Evolutionary conservation across 179 eudicot genomes (phyloP), one percentile per base, ranked within the genome.

Genomic region (Silene vulgaris): DNA sequence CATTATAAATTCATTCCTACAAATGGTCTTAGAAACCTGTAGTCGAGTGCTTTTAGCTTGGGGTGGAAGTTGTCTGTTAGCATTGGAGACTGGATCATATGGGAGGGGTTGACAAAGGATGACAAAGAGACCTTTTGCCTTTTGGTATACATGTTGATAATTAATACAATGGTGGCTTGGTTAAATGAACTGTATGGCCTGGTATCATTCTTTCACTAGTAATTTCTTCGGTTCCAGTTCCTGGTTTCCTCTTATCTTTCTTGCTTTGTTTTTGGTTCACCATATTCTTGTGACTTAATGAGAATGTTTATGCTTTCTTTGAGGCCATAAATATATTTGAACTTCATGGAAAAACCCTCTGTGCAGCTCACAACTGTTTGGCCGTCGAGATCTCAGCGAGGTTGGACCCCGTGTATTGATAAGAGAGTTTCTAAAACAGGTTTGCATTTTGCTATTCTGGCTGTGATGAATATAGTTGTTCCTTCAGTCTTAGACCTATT

Each of bases 341-440:
- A 32, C 70, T 45, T 76, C 75, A 26, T 0, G 73, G 7, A 57
- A 20, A 57, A 79, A 74, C 2, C 2, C 73, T 75, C 75, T 73
- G 45, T 85, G 87, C 97, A 96, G 99, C 82, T 96, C 83, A 69
- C 83, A 74, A 84, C 87, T 65, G 96, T 81, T 2, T 96, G 99
- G 99, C 89, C 88, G 70, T 83, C 91, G 77, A 89, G 84, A 74
- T 78, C 73, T 67, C 84, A 80, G 78, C 92, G 78, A 84, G 80
- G 80, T 71, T 96, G 99, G 99, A 88, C 80, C 80, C 93, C 97
- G 75, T 96, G 96, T 79, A 77, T 82, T 69, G 74, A 87, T 69
- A 84, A 85, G 73, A 83, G 80, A 32, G 72, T 69, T 79, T 71
- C 86, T 65, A 83, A 83, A 79, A 74, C 90, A 93, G 99, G 99